Percentiles rank a stretch among this genome's conserved stretches.
Conservation (phyloP, 441 rosid species). For the Mallotus repandus region DNA sequence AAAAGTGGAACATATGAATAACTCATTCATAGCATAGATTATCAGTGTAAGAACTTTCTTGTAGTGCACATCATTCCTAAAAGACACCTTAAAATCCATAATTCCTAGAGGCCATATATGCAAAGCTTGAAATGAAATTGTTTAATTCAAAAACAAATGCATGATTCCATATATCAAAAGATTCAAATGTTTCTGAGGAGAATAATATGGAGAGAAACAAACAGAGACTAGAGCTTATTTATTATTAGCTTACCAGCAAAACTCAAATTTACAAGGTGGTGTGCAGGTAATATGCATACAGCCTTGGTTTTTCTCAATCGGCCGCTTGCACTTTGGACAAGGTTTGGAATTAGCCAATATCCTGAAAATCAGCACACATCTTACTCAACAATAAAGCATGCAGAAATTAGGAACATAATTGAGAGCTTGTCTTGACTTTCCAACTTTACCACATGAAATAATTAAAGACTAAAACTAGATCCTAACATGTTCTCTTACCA, state of each 20-base stretch:
- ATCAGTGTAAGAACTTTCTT: background rate
- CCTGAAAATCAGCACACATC: slow-evolving; percentile 41
- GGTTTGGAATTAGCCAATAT: slow-evolving; percentile 98
- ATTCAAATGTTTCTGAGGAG: background rate
- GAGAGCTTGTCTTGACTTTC: background rate
- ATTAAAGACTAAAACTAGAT: background rate
- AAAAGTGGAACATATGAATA: background rate
- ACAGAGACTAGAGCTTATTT: background rate
- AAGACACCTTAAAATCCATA: background rate
- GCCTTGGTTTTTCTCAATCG: slow-evolving; percentile 98
- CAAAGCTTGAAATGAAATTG: background rate
- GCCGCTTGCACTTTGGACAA: slow-evolving; percentile 97
- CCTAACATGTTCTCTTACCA: slow-evolving; percentile 45
- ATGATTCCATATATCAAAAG: background rate
- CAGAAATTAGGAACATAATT: background rate
- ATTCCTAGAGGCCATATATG: background rate
- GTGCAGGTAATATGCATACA: slow-evolving; percentile 99
- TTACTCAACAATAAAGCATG: slow-evolving; percentile 1
- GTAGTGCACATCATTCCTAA: too few relatives aligned
- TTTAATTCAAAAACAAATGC: background rate
- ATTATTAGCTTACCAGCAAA: slow-evolving; percentile 70
- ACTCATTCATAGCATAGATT: background rate
- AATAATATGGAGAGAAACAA: background rate
- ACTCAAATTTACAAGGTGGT: slow-evolving; percentile 98
- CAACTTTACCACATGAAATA: background rate